Conservation (phyloP, 2,329 filamentous ascomycete genomes). For the Microcyclospora tardicrescens region DNA sequence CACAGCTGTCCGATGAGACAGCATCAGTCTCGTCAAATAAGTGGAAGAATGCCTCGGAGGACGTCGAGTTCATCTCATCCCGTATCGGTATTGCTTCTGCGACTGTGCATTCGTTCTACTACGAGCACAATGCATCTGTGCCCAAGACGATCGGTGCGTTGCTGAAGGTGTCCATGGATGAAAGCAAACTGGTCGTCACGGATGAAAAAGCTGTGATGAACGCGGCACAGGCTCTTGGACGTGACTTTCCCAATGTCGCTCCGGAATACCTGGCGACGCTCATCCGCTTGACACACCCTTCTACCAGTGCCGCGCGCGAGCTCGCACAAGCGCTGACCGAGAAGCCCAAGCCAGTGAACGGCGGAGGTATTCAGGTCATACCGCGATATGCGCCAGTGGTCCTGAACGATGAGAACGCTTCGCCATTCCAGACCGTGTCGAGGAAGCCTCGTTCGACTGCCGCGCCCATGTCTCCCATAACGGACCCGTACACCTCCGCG, state of each 20-base stretch:
- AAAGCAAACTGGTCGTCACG: slow-evolving; percentile 22
- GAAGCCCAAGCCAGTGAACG: slow-evolving; percentile 20
- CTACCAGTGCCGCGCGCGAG: slow-evolving; percentile 45
- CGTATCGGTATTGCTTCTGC: slow-evolving; percentile 36
- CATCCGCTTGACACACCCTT: slow-evolving; percentile 44
- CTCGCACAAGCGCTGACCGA: slow-evolving; percentile 42
- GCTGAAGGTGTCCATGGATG: slow-evolving; percentile 34
- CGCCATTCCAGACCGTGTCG: neutral
- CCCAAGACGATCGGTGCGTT: slow-evolving; percentile 43
- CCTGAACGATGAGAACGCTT: slow-evolving; percentile 18
- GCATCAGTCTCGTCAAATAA: slow-evolving; percentile 31
- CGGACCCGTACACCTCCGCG: slow-evolving; percentile 2
- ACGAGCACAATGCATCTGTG: slow-evolving; percentile 44
- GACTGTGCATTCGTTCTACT: slow-evolving; percentile 44
- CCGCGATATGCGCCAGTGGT: slow-evolving; percentile 33
- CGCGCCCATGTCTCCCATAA: slow-evolving; percentile 10
- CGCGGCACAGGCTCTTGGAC: slow-evolving; percentile 39
- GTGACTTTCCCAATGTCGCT: slow-evolving; percentile 42
- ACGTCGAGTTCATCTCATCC: slow-evolving; percentile 48
- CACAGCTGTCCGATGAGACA: slow-evolving; percentile 15
- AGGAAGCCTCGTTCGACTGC: slow-evolving; percentile 3
- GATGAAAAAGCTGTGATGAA: slow-evolving; percentile 32
- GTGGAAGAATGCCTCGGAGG: slow-evolving; percentile 44
- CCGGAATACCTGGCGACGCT: slow-evolving; percentile 38
- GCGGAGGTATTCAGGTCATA: slow-evolving; percentile 36